Evolutionary conservation across 2,329 filamentous ascomycete genomes (phyloP), one percentile per base, ranked within the genome.

Genomic region (Cryphonectria carpinicola): DNA sequence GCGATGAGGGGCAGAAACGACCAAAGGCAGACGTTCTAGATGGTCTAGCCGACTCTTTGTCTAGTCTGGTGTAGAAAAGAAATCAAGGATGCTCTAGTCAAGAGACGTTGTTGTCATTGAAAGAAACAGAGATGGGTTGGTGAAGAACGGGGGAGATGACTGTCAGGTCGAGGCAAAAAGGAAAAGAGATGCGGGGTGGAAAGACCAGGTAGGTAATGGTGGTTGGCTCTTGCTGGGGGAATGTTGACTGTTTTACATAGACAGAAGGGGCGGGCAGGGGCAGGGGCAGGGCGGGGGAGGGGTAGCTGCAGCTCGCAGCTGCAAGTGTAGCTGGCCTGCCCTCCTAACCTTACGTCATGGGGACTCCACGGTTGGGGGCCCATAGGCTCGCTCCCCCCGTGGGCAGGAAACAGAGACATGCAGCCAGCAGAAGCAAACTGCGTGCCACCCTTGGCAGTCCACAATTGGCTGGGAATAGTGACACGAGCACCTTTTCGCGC

Each of bases 11-110:
- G 28, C 35, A 5, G 63, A 39, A 54, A 43, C 10, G 60, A 67
- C 61, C 25, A 32, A 28, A 69, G 68, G 70, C 68, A 54, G 54
- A 63, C 39, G 43, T 52, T 67, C 54, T 43, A 60, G 49, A 46
- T 32, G 54, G 35, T 70, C 70, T 61, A 39, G 58, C 13, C 39
- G 58, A 7, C 58, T 61, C 58, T 61, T 61, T 58, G 58, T 61
- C 58, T 68, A 65, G 65, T 67, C 63, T 72, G 41, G 46, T 65
- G 52, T 69, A 52, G 61, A 58, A 65, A 63, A 8, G 35, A 67
- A 58, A 35, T n/a, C 35, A 43, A 46, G 25, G 52, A 17, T 8
- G 19, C 17, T 32, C 25, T 32, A 52, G 67, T 61, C 17, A 58
- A 46, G 54, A 65, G 35, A 66, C n/a, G 43, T 17, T 7, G 32